phyloP scores from a whole-genome alignment of 305 asterid species.

The Solanum chacoense region DNA sequence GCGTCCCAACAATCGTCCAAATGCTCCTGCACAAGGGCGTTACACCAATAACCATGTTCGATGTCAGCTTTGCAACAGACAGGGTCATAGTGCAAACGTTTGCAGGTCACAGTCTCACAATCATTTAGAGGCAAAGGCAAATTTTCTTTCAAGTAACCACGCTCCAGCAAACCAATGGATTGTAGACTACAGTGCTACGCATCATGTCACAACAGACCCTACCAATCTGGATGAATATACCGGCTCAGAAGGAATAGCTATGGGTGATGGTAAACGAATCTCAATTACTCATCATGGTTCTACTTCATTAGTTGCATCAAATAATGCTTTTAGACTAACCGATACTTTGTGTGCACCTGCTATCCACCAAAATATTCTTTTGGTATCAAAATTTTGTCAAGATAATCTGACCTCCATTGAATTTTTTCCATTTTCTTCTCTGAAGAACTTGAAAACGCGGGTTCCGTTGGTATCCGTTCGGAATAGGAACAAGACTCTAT shows the following conservation, averaged over 20 bases:
- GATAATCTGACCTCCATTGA: not conserved
- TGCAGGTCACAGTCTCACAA: not conserved
- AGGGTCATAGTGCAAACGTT: not conserved
- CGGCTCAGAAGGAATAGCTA: not conserved
- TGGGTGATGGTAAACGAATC: not conserved
- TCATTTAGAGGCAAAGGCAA: not conserved
- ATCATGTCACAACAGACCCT: not conserved
- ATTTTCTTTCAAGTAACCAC: not conserved
- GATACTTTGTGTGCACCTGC: not conserved
- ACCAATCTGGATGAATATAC: not conserved
- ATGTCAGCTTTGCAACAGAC: not conserved
- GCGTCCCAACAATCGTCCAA: too few species aligned
- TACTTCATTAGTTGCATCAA: not conserved
- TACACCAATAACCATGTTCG: not conserved
- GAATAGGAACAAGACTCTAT: not conserved
- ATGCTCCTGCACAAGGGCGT: too few species aligned
- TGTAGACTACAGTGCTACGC: not conserved
- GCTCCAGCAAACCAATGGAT: not conserved
- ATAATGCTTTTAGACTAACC: not conserved
- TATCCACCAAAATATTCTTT: not conserved
- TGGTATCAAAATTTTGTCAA: not conserved
- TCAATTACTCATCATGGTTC: not conserved
- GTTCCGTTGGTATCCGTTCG: rapidly evolving
- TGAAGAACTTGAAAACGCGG: not conserved
- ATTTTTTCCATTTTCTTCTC: not conserved